Base-by-base conservation (phyloP, 129 eudicot genomes). In the Flaveria bidentis region DNA sequence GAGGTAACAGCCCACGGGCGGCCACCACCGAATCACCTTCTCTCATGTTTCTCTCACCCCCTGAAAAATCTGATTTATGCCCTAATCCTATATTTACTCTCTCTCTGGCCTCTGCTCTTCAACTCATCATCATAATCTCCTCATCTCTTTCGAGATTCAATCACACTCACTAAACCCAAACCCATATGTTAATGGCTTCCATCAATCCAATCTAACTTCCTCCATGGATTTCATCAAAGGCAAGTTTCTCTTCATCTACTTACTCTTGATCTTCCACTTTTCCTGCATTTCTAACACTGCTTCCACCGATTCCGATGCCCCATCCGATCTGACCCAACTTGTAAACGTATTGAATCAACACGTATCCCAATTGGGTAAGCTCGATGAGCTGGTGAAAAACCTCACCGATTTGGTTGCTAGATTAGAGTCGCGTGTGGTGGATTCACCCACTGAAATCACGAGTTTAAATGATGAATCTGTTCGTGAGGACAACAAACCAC, bases 301-400 rank as follows among this genome's bases (percentile, higher is more conserved):
- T 71, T 61, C 66, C 67, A 77, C 84, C 23, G 69, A 68, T 44
- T 45, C 49, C 75, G 77, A 81, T 64, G 17, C 52, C 47, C 47
- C 74, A 8, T 10, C 80, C 52, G 90, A 79, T 63, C 77, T 74
- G 39, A 51, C 16, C 4, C 73, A 30, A 70, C 76, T 81, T 56
- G 47, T 81, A 23, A 74, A 75, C 66, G 44, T 87, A 51, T 57
- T 83, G 51, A 77, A 73, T 67, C 82, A 76, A 20, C 98, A 90
- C 41, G 80, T 85, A 67, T 68, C 82, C 42, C 98, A 93, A 30
- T 75, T 93, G 78, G 91, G 85, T 65, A 88, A 82, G 76, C 93
- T 93, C 20, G 90, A 93, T 44, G 91, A 87, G 81, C 76, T 91
- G 12, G 91, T 93, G 15, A 65, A 68, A 58, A 88, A 91, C 84